These are phyloP conservation scores for Colletotrichum sp. DNA, from an alignment of 2,329 filamentous ascomycete genomes.

Conservation along the genomic window DNA sequence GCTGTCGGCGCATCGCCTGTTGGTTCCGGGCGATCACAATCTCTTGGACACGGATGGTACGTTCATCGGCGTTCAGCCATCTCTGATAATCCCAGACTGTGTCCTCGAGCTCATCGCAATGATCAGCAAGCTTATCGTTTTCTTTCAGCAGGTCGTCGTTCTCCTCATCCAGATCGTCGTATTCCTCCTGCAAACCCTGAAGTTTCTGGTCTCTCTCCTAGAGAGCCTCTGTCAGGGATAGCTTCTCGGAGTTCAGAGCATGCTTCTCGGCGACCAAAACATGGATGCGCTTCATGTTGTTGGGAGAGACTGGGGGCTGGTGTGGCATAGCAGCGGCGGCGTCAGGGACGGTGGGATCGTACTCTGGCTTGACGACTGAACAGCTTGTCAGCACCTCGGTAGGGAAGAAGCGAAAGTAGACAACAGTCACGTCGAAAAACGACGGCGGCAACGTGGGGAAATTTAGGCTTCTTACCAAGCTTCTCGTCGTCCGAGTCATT, in stretches of 20 bases:
- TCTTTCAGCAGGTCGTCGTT: neutral
- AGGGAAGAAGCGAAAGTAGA: too few species aligned
- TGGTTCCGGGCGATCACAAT: neutral
- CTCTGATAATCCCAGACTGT: neutral
- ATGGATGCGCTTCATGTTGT: neutral
- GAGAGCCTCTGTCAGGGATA: neutral
- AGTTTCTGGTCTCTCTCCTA: neutral
- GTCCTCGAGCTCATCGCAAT: neutral
- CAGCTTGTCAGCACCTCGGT: neutral
- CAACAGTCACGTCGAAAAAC: too few species aligned
- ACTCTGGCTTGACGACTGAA: neutral
- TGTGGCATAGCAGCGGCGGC: too few species aligned
- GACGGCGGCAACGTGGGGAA: too few species aligned
- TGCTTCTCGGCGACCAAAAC: neutral
- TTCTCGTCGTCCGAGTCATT: too few species aligned
- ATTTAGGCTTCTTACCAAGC: too few species aligned
- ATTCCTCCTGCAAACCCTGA: neutral
- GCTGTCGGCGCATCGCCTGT: neutral
- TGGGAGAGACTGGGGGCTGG: neutral
- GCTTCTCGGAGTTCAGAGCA: neutral
- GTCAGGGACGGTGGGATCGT: neutral
- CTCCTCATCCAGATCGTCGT: accelerated
- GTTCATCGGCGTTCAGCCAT: neutral
- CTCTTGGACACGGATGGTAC: neutral
- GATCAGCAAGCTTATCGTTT: neutral